These are phyloP conservation scores for Moniliella sp. DNA, from an alignment of 1,284 basidiomycete species.

Conservation along the genomic window DNA sequence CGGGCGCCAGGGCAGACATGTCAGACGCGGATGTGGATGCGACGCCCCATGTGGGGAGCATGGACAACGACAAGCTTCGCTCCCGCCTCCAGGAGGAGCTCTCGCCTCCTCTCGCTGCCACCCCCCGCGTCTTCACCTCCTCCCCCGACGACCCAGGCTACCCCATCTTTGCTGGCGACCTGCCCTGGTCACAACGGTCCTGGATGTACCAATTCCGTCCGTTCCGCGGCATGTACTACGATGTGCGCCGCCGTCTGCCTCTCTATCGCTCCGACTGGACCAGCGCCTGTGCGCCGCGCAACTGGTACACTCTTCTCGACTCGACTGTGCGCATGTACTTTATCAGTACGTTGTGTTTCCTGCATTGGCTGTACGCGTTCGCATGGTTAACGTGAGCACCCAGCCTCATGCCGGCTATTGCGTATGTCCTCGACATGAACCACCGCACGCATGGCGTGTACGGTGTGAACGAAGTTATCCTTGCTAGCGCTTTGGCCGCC, in stretches of 20 bases:
- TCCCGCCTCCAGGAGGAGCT: too few species aligned
- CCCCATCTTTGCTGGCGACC: constrained; percentile 8
- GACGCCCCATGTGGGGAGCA: too few species aligned
- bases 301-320: constrained; percentile 15
- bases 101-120: too few species aligned
- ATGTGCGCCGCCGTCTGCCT: constrained; percentile 54
- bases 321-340: constrained; percentile 26
- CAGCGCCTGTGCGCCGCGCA: constrained; percentile 9
- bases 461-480: constrained; percentile 60
- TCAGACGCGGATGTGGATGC: too few species aligned
- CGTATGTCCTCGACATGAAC: constrained; percentile 78
- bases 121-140: too few species aligned
- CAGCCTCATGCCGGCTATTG: constrained; percentile 59
- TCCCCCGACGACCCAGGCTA: too few species aligned
- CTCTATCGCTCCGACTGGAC: constrained; percentile 40
- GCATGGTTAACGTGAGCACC: not conserved
- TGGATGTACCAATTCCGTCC: constrained; percentile 34
- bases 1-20: too few species aligned
- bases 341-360: constrained; percentile 9
- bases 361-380: not conserved
- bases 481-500: constrained; percentile 47
- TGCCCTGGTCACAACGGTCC: constrained; percentile 25
- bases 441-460: constrained; percentile 64
- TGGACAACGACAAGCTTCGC: too few species aligned
- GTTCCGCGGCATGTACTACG: constrained; percentile 53